Evolutionary conservation across 768 basidiomycete species (phyloP), one percentile per base, ranked within the genome.

Genomic region (Floccularia luteovirens): DNA sequence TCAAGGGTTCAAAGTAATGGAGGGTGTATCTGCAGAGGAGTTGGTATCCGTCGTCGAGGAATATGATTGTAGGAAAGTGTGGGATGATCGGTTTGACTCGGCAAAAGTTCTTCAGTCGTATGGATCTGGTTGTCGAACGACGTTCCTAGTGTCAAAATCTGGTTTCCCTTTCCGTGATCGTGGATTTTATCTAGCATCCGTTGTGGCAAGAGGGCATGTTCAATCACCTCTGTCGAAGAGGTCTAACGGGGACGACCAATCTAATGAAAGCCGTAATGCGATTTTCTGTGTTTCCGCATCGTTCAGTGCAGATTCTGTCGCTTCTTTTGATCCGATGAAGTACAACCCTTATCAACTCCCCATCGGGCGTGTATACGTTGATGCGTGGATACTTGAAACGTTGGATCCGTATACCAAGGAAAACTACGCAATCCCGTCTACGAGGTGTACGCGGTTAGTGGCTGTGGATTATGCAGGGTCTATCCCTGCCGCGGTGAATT

Each of bases 371-470:
- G 67, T 90, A 24, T 81, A 87, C 48, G 63, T 99, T 4, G 92
- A 97, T 52, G 94, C 87, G 2, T 99, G 96, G 96, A 79, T 94
- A 23, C 61, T 96, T 51, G 92, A 99, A 65, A 97, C 94, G 3
- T 74, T 98, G 34, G 94, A 98, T 54, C 92, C 93, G 0, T 97
- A 97, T 44, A 85, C 90, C 17, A 82, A 82, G 44, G 91, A 94
- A 60, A 90, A 90, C 47, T 94, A 91, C 54, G 76, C 90, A 10
- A 94, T 98, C 32, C 96, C 93, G 1, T 96, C 91, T 3, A 90
- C 92, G 27, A 63, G 85, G 34, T 93, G 90, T 57, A 91, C 86
- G 31, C 72, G 88, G 42, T 67, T 94, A 28, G 77, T 87, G 2
- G 84, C 88, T 1, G 73, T 92, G 43, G 93, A 97, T 58, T 90